phyloP scores from a whole-genome alignment of 495 filamentous ascomycete genomes.

The Durotheca rogersii region DNA sequence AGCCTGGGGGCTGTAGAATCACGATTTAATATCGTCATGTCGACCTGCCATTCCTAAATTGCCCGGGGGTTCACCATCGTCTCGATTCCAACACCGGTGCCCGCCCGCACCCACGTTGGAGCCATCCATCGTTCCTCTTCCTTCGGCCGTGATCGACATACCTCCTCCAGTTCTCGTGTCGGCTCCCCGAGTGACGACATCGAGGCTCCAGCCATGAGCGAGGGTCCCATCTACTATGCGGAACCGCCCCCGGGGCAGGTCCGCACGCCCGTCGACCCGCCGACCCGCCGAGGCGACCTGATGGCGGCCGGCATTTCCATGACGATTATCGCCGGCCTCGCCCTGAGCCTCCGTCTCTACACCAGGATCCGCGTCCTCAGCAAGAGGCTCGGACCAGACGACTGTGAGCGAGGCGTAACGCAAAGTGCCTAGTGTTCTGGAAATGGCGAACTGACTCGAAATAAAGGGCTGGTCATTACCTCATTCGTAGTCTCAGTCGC shows the following conservation, averaged over 20 bases:
- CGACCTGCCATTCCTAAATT: not conserved
- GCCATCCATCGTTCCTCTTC: not conserved
- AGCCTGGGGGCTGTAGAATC: not conserved
- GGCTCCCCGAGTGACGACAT: not conserved
- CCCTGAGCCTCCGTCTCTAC: slow-evolving; percentile 12
- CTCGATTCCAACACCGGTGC: not conserved
- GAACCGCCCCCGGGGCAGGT: slow-evolving; percentile 20
- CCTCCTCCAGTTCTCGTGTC: not conserved
- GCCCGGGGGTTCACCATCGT: not conserved
- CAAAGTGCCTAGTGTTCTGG: not conserved
- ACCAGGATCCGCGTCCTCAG: slow-evolving; percentile 9
- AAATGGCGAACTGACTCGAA: not conserved
- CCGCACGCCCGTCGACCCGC: slow-evolving; percentile 14
- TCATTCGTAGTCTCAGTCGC: slow-evolving; percentile 16
- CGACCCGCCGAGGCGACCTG: slow-evolving; percentile 6
- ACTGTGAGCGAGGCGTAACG: slow-evolving; percentile 8
- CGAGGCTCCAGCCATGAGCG: slow-evolving; percentile 13
- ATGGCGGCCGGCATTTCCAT: slow-evolving; percentile 20
- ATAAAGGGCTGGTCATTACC: slow-evolving; percentile 17
- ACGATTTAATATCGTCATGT: slow-evolving; percentile 10
- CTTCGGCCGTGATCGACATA: not conserved
- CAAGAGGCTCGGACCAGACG: slow-evolving; percentile 10
- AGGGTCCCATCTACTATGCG: slow-evolving; percentile 11
- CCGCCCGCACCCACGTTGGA: not conserved
- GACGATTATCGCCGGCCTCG: slow-evolving; percentile 17